These are phyloP conservation scores for Trichoderma parareesei DNA, from an alignment of 495 filamentous ascomycete genomes.

Conservation along the genomic window DNA sequence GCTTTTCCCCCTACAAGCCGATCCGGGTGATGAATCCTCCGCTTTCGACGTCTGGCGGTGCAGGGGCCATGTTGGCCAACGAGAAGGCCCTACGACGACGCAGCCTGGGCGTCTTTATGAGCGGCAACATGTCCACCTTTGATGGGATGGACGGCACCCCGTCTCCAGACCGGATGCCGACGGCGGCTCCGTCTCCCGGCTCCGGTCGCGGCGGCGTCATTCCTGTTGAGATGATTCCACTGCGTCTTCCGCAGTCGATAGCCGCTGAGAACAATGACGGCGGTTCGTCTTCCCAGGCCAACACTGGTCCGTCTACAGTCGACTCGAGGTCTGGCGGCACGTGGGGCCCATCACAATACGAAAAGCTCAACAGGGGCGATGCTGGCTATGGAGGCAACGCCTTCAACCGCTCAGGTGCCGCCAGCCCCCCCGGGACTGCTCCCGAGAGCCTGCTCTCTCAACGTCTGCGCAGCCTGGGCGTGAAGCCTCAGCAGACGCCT, in stretches of 20 bases:
- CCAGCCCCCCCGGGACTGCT: neutral
- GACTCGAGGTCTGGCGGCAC: conserved; percentile 12
- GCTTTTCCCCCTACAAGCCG: conserved; percentile 78
- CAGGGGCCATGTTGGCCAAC: conserved; percentile 34
- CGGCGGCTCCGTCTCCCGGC: conserved; percentile 15
- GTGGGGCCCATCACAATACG: conserved; percentile 37
- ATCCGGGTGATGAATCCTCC: conserved; percentile 39
- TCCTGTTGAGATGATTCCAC: conserved; percentile 32
- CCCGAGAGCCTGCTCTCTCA: conserved; percentile 37
- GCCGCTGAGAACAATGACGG: conserved; percentile 14
- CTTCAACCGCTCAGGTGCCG: conserved; percentile 22
- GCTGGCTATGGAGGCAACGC: conserved; percentile 58
- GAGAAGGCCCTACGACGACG: conserved; percentile 51
- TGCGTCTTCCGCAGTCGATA: conserved; percentile 18
- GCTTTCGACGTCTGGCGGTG: conserved; percentile 19
- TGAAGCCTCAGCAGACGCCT: conserved; percentile 11
- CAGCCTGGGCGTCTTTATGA: conserved; percentile 45
- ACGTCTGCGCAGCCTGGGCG: conserved; percentile 34
- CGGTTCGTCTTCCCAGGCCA: conserved; percentile 19
- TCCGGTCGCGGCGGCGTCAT: conserved; percentile 14
- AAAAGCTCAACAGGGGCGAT: conserved; percentile 61
- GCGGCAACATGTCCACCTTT: conserved; percentile 23
- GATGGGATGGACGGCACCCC: conserved; percentile 29
- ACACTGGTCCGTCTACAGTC: conserved; percentile 18
- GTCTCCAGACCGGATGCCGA: conserved; percentile 5